Base-by-base conservation (phyloP, 2,329 filamentous ascomycete species). In the Trichoderma sp. region DNA sequence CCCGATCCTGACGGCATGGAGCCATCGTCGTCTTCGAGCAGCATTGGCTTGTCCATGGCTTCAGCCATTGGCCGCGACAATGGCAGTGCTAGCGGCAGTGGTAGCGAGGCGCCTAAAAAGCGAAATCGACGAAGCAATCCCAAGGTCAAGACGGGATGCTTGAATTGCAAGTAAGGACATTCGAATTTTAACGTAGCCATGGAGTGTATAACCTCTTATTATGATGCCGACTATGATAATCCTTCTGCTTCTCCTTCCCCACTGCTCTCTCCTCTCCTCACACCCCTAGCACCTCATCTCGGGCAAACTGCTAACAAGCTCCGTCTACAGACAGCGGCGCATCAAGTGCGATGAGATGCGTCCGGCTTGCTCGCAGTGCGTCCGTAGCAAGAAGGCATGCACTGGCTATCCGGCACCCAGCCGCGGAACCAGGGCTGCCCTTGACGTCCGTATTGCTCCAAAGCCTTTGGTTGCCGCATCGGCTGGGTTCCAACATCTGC, bases 261-360 rank as follows among this genome's bases (percentile, higher is more conserved):
- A 28, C 43, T 26, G 30, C 9, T 12, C 9, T 15, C 26, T 15
- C 14, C 39, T 47, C n/a, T 24, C n/a, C 47, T 34, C 24, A 21
- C 30, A 62, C 26, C 30, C 32, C n/a, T 18, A 7, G 24, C 21
- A 5, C 14, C 24, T 28, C 28, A n/a, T 34, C 62, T n/a, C 3
- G 28, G 62, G 3, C 18, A 65, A 47, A 26, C 34, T 58, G 24
- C 43, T 70, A 26, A 70, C 28, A 32, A 8, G 28, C 56, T 43
- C 28, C n/a, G n/a, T 72, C 51, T 63, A 47, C 75, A 91, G 89
- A 78, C 84, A 84, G 74, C 84, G 89, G 74, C 85, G 88, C 73
- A 90, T 92, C 73, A 92, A 92, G 79, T 92, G 90, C 78, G 90
- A 91, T 78, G 90, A 92, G 80, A 83, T 80, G 73, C 87, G 89